Evolutionary conservation across 2,329 filamentous ascomycete genomes (phyloP).

Genomic region (Diaporthe caulivora): DNA sequence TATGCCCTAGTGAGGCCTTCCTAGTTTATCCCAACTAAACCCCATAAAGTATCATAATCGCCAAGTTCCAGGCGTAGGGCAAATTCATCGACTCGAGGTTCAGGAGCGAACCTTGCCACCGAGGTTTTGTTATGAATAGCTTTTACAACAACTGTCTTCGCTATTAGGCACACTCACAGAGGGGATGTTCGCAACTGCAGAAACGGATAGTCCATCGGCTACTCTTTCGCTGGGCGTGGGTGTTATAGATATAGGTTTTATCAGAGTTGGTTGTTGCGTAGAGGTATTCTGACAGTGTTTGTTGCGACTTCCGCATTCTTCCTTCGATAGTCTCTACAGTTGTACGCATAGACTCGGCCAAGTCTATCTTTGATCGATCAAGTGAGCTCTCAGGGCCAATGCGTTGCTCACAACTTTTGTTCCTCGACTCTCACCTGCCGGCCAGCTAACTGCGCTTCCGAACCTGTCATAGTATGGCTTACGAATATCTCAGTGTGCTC

Average conservation of each 20-base stretch:
- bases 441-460: not conserved
- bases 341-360: not conserved
- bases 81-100: not conserved
- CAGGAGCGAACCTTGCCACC: conserved; percentile 55
- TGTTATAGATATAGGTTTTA: too few species aligned
- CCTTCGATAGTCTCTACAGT: not conserved
- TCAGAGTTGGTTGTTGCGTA: too few species aligned
- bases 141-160: conserved; percentile 64
- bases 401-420: not conserved
- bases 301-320: too few species aligned
- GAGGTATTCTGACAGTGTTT: too few species aligned
- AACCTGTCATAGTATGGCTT: not conserved
- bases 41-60: conserved; percentile 60
- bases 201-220: too few species aligned
- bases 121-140: conserved; percentile 63
- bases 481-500: too few species aligned
- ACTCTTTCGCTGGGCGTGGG: too few species aligned
- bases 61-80: conserved; percentile 35
- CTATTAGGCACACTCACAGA: too few species aligned
- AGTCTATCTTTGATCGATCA: not conserved
- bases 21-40: not conserved
- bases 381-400: not conserved
- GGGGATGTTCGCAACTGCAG: too few species aligned
- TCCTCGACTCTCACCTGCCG: not conserved
- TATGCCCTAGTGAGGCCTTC: not conserved